Percentiles rank a stretch among this genome's conserved stretches.
Conservation (phyloP, 202 grass and related monocot species). For the Alloteropsis angusta region DNA sequence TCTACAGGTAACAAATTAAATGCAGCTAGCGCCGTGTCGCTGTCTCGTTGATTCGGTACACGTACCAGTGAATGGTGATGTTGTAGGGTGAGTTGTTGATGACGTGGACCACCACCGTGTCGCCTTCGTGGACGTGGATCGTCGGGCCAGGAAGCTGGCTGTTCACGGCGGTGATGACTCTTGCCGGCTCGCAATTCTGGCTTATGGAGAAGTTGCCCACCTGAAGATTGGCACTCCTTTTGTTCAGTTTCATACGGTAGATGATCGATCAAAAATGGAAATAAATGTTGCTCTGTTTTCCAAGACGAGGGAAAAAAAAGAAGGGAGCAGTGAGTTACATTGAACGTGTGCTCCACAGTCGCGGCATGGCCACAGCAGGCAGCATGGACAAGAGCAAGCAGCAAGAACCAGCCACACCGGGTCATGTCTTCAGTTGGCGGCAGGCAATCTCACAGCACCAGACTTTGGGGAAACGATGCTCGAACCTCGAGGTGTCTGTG, state of each 20-base stretch:
- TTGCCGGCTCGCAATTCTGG: slow-evolving; percentile 26
- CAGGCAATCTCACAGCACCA: not conserved
- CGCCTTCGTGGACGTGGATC: slow-evolving; percentile 30
- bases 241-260: not conserved
- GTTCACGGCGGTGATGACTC: slow-evolving; percentile 35
- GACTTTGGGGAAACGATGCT: not conserved
- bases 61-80: slow-evolving; percentile 46
- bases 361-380: slow-evolving; percentile 26
- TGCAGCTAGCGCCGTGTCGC: too few species aligned
- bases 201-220: slow-evolving; percentile 6
- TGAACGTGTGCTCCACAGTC: slow-evolving; percentile 43
- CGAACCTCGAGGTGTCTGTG: not conserved
- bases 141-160: slow-evolving; percentile 27
- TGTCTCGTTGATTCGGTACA: not conserved
- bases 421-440: not conserved
- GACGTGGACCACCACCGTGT: slow-evolving; percentile 41
- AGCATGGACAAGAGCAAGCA: slow-evolving; percentile 11
- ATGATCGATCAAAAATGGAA: not conserved
- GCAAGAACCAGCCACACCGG: not conserved
- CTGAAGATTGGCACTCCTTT: not conserved
- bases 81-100: slow-evolving; percentile 47
- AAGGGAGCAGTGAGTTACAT: slow-evolving; percentile 12
- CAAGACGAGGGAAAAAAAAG: not conserved
- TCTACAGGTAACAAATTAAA: too few species aligned
- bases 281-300: not conserved